Percentiles rank a stretch among this genome's conserved stretches.
Evolutionary conservation across 306 rosid species (phyloP).

Genomic region (Potentilla sterilis): DNA sequence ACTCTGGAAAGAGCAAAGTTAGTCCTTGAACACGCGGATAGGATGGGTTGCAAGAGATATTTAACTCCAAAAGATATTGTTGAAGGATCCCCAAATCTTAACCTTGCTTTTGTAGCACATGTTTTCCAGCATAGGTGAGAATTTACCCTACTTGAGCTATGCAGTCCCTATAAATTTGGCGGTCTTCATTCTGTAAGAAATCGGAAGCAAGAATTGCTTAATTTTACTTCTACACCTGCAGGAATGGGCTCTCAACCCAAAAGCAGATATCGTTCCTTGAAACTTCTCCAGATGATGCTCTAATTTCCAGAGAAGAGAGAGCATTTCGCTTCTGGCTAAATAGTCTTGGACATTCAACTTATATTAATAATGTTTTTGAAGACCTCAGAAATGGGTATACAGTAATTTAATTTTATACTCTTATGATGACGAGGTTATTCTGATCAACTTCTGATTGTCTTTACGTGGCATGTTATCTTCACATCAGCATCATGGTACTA

Average conservation of each 20-base stretch:
- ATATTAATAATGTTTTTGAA: conserved; percentile 93
- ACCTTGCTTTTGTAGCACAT: conserved; percentile 97
- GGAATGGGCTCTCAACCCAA: conserved; percentile 88
- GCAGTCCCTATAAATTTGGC: not conserved
- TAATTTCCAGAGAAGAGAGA: conserved; percentile 88
- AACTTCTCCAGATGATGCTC: conserved; percentile 66
- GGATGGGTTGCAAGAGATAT: conserved; percentile 95
- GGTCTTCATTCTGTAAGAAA: not conserved
- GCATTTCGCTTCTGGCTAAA: conserved; percentile 96
- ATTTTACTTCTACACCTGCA: conserved; percentile 23
- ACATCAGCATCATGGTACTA: not conserved
- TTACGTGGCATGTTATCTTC: not conserved
- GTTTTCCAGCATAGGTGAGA: conserved; percentile 92
- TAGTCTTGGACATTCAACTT: conserved; percentile 70
- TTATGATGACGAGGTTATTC: not conserved
- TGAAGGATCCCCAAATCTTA: conserved; percentile 98
- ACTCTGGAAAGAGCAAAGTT: conserved; percentile 81
- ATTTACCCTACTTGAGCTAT: conserved; percentile 18
- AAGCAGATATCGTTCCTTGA: conserved; percentile 78
- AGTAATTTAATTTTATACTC: conserved; percentile 7
- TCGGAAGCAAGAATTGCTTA: conserved; percentile 5
- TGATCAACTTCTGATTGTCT: not conserved
- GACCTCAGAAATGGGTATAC: conserved; percentile 83
- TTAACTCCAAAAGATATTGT: conserved; percentile 87
- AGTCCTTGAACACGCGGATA: conserved; percentile 88